phyloP scores from a whole-genome alignment of 345 rosid species.

The Brassica rapa region DNA sequence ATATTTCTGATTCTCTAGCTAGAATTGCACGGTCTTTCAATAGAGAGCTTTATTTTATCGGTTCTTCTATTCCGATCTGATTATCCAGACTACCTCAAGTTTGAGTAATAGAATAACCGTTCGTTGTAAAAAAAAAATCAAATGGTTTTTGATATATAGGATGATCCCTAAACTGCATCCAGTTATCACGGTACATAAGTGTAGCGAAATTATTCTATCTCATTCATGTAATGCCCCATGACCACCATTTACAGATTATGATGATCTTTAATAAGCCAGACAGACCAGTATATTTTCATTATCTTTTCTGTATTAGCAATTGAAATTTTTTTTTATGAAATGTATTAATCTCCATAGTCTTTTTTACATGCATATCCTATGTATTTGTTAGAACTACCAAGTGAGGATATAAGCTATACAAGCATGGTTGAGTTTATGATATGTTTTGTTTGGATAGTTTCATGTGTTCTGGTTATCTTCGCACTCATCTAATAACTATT shows the following conservation, averaged over 20 bases:
- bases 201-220: slow-evolving; percentile 14
- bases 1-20: too few species aligned
- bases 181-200: slow-evolving; percentile 14
- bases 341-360: background rate
- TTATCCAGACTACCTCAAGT: too few species aligned
- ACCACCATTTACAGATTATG: background rate
- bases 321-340: background rate
- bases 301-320: background rate
- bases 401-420: background rate
- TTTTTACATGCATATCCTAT: background rate
- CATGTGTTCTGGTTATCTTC: background rate
- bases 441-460: background rate
- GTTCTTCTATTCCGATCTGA: too few species aligned
- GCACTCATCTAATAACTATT: background rate
- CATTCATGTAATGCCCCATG: slow-evolving; percentile 12
- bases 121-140: background rate
- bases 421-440: background rate
- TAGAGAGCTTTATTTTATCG: too few species aligned
- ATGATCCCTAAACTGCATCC: slow-evolving; percentile 8
- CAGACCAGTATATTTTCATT: background rate
- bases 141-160: slow-evolving; percentile 6
- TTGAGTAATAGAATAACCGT: too few species aligned
- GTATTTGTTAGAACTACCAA: background rate
- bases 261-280: background rate
- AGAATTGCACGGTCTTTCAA: too few species aligned